These are phyloP conservation scores for Coprinopsis marcescibilis DNA, from an alignment of 768 basidiomycete genomes.

Conservation along the genomic window DNA sequence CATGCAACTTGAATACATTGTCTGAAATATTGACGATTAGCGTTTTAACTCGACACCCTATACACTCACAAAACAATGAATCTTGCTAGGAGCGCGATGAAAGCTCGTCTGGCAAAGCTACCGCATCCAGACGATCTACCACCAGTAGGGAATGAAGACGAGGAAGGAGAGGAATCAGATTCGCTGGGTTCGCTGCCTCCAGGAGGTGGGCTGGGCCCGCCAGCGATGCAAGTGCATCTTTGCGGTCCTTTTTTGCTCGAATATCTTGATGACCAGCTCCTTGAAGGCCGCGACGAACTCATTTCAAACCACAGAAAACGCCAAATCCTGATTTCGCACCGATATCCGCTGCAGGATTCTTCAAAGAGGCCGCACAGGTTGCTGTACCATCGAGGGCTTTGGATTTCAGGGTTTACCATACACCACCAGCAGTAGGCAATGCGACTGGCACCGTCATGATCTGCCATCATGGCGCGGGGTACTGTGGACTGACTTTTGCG, in stretches of 20 bases:
- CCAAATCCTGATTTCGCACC: slow-evolving; percentile 68
- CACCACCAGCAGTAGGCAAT: slow-evolving; percentile 50
- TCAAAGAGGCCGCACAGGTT: slow-evolving; percentile 76
- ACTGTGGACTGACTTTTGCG: slow-evolving; percentile 86
- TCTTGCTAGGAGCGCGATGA: slow-evolving; percentile 72
- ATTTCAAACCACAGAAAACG: slow-evolving; percentile 8
- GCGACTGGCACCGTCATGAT: slow-evolving; percentile 65
- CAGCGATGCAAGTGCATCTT: slow-evolving; percentile 48
- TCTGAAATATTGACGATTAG: too few species aligned
- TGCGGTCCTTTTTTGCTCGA: slow-evolving; percentile 12
- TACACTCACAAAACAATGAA: slow-evolving; percentile 43
- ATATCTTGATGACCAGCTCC: slow-evolving; percentile 14
- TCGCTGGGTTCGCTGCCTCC: slow-evolving; percentile 54
- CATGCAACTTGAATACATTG: too few species aligned
- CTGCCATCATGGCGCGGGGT: slow-evolving; percentile 95
- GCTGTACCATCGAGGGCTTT: slow-evolving; percentile 54
- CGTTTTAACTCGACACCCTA: too few species aligned
- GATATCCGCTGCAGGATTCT: slow-evolving; percentile 73
- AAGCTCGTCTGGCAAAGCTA: slow-evolving; percentile 70
- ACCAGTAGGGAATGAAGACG: slow-evolving; percentile 36
- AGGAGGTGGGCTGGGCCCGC: slow-evolving; percentile 53
- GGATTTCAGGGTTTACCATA: slow-evolving; percentile 79
- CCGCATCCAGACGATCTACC: slow-evolving; percentile 32
- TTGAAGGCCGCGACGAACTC: slow-evolving; percentile 24
- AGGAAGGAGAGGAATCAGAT: slow-evolving; percentile 52